phyloP scores from a whole-genome alignment of 1,284 basidiomycete genomes.

The Heterobasidion irregulare region DNA sequence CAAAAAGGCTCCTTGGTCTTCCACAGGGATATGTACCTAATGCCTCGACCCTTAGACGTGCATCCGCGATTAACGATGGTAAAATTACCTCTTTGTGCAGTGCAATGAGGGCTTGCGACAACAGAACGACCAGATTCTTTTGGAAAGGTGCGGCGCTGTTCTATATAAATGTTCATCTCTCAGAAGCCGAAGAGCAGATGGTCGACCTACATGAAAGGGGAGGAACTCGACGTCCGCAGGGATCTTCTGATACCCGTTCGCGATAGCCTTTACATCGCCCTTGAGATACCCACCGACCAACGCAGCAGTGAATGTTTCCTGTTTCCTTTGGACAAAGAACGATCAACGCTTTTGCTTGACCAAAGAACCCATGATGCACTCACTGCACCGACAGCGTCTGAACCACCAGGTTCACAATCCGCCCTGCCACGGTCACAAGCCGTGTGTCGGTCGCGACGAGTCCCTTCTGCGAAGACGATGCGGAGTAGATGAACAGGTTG shows the following conservation, averaged over 20 bases:
- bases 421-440: conserved; percentile 55
- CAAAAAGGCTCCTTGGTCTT: conserved; percentile 43
- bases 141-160: conserved; percentile 35
- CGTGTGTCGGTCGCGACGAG: conserved; percentile 51
- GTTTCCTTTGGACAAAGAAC: conserved; percentile 31
- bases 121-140: conserved; percentile 57
- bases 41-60: not conserved
- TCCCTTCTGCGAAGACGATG: conserved; percentile 20
- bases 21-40: conserved; percentile 41
- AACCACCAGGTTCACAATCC: conserved; percentile 62
- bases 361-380: conserved; percentile 19
- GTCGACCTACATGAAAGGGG: conserved; percentile 35
- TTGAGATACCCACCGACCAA: conserved; percentile 54
- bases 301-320: conserved; percentile 42
- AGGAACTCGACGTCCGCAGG: conserved; percentile 28
- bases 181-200: not conserved
- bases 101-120: conserved; percentile 56
- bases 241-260: conserved; percentile 44
- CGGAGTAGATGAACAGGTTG: conserved; percentile 59
- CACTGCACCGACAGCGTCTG: conserved; percentile 58
- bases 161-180: conserved; percentile 23
- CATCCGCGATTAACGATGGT: not conserved
- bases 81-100: conserved; percentile 54
- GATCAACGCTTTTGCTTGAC: too few relatives aligned
- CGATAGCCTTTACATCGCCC: conserved; percentile 47